phyloP scores from a whole-genome alignment of 2,329 filamentous ascomycete species.

The Aspergillus viridinutans region DNA sequence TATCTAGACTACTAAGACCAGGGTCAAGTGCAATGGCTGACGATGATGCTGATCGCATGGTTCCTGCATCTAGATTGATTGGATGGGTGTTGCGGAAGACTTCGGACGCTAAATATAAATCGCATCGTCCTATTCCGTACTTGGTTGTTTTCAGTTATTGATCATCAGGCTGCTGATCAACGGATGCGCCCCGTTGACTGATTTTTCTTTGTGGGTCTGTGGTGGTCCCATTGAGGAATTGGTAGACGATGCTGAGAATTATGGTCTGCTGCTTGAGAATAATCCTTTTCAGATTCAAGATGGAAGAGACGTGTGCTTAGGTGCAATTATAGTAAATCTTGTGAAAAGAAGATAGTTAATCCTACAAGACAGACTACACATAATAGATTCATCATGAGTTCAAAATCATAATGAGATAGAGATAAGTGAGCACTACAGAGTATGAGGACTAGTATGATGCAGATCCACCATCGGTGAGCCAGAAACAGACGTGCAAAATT shows the following conservation, averaged over 20 bases:
- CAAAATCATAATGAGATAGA: not conserved
- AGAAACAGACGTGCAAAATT: not conserved
- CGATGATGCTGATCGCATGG: not conserved
- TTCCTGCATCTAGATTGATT: not conserved
- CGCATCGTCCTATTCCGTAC: not conserved
- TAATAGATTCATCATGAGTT: not conserved
- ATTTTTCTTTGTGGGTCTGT: not conserved
- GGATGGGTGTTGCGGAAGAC: not conserved
- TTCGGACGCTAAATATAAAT: not conserved
- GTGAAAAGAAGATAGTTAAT: not conserved
- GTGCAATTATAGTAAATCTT: not conserved
- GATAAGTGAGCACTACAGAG: not conserved
- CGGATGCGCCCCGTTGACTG: not conserved
- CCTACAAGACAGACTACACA: not conserved
- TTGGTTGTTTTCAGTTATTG: not conserved
- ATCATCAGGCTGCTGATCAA: not conserved
- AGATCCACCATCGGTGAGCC: not conserved
- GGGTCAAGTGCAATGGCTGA: not conserved
- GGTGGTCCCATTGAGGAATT: not conserved
- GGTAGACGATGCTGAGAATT: not conserved
- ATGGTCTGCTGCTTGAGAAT: not conserved
- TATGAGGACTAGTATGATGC: not conserved
- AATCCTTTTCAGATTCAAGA: not conserved
- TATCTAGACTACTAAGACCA: not conserved
- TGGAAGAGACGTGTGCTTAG: too few relatives aligned